A percentile compares a stretch with the other conserved stretches of the same genome.
Evolutionary conservation across 306 rosid genomes (phyloP).

Genomic region (Dalbergia cultrata): DNA sequence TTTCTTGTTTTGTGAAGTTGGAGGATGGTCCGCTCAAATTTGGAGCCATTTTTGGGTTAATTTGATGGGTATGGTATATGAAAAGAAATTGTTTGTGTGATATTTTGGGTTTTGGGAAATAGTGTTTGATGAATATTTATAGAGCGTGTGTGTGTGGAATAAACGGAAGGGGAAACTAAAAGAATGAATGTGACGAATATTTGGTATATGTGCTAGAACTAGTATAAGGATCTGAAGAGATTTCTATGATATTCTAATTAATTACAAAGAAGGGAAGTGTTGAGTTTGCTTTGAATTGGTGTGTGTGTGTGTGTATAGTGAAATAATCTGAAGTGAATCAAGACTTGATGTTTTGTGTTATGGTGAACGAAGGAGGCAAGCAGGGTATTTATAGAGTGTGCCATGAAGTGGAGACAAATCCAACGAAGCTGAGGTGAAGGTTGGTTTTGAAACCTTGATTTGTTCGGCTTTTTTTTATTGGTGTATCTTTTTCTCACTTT

Average conservation of each 20-base stretch:
- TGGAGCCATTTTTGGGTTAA: conserved; percentile 61
- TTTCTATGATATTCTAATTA: conserved; percentile 26
- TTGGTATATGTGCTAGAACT: background rate
- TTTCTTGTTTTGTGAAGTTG: conserved; percentile 9
- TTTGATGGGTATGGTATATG: background rate
- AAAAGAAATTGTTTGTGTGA: background rate
- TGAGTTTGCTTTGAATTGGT: background rate
- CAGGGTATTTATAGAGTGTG: conserved; percentile 36
- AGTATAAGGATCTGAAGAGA: conserved; percentile 5
- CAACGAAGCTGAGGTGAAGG: conserved; percentile 28
- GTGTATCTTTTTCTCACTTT: background rate
- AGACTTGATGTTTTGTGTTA: conserved; percentile 32
- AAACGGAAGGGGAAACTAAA: background rate
- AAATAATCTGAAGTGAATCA: background rate
- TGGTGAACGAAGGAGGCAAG: background rate
- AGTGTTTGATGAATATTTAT: no score
- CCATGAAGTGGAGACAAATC: background rate
- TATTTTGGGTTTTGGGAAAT: background rate
- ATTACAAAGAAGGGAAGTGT: background rate
- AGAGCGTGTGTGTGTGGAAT: background rate
- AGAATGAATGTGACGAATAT: background rate
- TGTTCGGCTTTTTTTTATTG: background rate
- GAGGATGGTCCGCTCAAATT: conserved; percentile 47
- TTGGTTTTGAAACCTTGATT: conserved; percentile 7
- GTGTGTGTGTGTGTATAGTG: background rate